A percentile compares a stretch with the other conserved stretches of the same genome.
Evolutionary conservation across 805 yeast species (phyloP).

Genomic region (Ogataea allantospora): DNA sequence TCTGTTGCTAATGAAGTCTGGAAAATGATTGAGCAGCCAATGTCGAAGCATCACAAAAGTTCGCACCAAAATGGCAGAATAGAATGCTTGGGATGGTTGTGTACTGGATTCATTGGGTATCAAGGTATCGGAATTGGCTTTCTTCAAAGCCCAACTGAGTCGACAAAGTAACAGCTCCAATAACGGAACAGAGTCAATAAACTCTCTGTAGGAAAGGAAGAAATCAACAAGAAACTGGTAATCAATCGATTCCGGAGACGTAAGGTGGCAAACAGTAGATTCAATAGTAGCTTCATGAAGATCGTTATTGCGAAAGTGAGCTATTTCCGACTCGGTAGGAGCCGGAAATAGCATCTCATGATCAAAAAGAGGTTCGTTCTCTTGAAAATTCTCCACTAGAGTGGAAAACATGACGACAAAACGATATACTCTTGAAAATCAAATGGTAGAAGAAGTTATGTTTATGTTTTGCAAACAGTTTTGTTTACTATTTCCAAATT

Average conservation of each 20-base stretch:
- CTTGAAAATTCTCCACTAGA: slow-evolving; percentile 29
- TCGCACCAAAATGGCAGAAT: slow-evolving; percentile 66
- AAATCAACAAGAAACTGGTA: slow-evolving; percentile 82
- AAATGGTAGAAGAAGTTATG: background rate
- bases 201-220: slow-evolving; percentile 77
- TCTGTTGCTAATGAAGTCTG: slow-evolving; percentile 66
- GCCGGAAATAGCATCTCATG: slow-evolving; percentile 34
- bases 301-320: slow-evolving; percentile 23
- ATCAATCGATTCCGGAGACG: slow-evolving; percentile 73
- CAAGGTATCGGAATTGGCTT: slow-evolving; percentile 1
- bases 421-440: background rate
- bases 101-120: background rate
- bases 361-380: slow-evolving; percentile 36
- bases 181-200: slow-evolving; percentile 56
- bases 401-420: slow-evolving; percentile 9
- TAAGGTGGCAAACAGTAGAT: slow-evolving; percentile 55
- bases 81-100: slow-evolving; percentile 1
- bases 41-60: slow-evolving; percentile 86
- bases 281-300: slow-evolving; percentile 32
- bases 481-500: slow-evolving; percentile 8
- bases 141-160: slow-evolving; percentile 58
- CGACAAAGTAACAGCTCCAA: slow-evolving; percentile 62
- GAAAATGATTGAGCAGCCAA: slow-evolving; percentile 88
- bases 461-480: slow-evolving; percentile 5
- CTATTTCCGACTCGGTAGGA: slow-evolving; percentile 32